Evolutionary conservation across 176 grass and related monocot genomes (phyloP).

Genomic region (Oryza meyeriana): DNA sequence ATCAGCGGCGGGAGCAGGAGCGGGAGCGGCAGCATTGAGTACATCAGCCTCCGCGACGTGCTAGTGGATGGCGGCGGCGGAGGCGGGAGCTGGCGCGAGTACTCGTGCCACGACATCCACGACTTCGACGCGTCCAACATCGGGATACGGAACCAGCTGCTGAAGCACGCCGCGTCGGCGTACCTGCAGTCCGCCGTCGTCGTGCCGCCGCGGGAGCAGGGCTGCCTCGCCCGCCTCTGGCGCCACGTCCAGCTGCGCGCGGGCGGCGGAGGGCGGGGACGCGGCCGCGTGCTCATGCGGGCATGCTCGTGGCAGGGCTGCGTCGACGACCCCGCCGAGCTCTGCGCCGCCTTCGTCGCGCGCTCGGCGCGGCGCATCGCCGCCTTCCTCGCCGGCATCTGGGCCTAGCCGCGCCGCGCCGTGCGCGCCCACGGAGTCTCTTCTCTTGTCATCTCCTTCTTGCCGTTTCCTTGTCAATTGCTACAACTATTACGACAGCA

Average conservation of each 20-base stretch:
- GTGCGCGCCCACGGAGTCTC: too few species aligned
- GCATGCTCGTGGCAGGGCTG: conserved; percentile 39
- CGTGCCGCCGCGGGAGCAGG: conserved; percentile 25
- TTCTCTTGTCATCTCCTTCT: too few species aligned
- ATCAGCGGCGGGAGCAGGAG: background rate
- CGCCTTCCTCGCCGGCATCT: conserved; percentile 28
- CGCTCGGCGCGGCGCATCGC: conserved; percentile 19
- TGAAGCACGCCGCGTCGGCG: conserved; percentile 80
- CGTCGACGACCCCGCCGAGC: conserved; percentile 33
- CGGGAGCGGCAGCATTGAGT: conserved; percentile 28
- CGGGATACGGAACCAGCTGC: conserved; percentile 63
- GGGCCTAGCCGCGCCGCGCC: background rate
- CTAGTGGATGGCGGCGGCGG: conserved; percentile 27
- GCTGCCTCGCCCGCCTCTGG: conserved; percentile 51
- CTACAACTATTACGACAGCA: too few species aligned
- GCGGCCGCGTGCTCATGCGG: conserved; percentile 24
- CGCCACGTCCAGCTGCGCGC: background rate
- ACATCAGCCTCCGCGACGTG: conserved; percentile 85
- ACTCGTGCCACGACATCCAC: conserved; percentile 29
- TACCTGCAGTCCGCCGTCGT: conserved; percentile 75
- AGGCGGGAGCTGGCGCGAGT: conserved; percentile 7
- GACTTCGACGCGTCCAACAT: conserved; percentile 58
- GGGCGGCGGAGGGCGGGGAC: background rate
- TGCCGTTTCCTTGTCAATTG: too few species aligned
- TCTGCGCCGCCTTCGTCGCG: conserved; percentile 22